Base-by-base conservation (phyloP, 225 moss, liverwort and hornwort genomes). In the Polytrichum formosum region DNA sequence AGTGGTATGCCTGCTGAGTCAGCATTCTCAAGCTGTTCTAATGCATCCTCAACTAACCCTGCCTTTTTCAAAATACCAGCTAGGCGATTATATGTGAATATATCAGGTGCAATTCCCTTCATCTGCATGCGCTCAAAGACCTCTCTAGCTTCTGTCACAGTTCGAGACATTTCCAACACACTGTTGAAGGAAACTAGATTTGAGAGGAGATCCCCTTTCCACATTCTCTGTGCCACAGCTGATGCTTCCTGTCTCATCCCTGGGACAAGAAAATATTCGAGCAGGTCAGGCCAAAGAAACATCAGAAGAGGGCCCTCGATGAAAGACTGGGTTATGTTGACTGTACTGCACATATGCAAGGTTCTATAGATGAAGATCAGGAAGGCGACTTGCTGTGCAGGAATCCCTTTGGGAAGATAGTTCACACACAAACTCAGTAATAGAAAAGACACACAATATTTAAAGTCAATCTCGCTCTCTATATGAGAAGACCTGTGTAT, bases 131-230 rank as follows among this genome's bases (percentile, higher is more conserved):
- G 70, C 28, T 88, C 76, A 70, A 91, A 92, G 6, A 80, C 72
- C 53, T 87, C 83, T 74, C 72, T 81, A n/a, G 97, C 94, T 76
- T 92, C 85, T 63, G 83, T 83, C 61, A 83, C 70, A 69, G 87
- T 92, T 72, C 88, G 89, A 53, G 94, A 98, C 58, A 98, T 82
- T 67, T 87, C 91, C 62, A 98, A 77, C 28, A 94, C 79, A 75
- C 92, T 92, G 75, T 94, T 92, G 74, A 85, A 98, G 18, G 92
- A 82, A 58, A 82, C 81, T 5, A 92, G 71, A 30, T 94, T 92
- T 64, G 85, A 72, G 26, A 85, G 78, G 72, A 81, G 72, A 66
- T 71, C 76, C 69, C 69, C 78, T 65, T 74, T 81, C 61, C 88
- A 76, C 85, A 98, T 85, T 77, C 82, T 80, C 27, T 64, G 77